Base-by-base conservation (phyloP, 768 basidiomycete species). In the Pleurotus ostreatus region DNA sequence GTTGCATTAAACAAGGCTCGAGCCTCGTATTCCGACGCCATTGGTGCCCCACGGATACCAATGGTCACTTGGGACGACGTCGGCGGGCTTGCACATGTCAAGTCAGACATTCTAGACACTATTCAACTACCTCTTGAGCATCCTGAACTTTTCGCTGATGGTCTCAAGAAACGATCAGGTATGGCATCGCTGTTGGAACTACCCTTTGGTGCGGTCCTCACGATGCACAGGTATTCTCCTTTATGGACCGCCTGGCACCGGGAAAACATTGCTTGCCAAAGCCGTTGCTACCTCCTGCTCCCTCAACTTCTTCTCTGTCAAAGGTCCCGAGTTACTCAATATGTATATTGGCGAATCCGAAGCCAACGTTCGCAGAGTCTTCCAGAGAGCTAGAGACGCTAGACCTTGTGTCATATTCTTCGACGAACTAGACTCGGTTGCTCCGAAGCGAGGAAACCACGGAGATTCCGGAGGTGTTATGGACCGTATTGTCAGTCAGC, bases 271-370 rank as follows among this genome's bases (percentile, higher is more conserved):
- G 5, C 82, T 98, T 46, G 95, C 95, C 7, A 98, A 98, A 71
- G 95, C 95, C 9, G 94, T 98, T 40, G 95, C 95, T 20, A 97
- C 94, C 0, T 92, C 93, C 2, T 97, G 90, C 68, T 88, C 93
- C 22, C 79, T 97, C 61, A 97, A 97, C 68, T 97, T 98, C 71
- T 89, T 98, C 73, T 95, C 93, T n/a, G 85, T 97, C 63, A 97
- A 98, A 68, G 95, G 95, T 0, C 95, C 95, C 2, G 95, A 98
- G 65, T 73, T 98, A 38, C 81, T 97, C 49, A 96, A 96, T 71
- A 98, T 98, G 95, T 98, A 96, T 71, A 96, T 98, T 63, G 95
- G 95, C 57, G 95, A 97, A 71, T 95, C 93, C 9, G 95, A 98
- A 70, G 97, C 98, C 59, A 99, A 98, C 70, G 95, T 99, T 40